Conservation (phyloP, 345 rosid genomes). For the Passiflora organensis region DNA sequence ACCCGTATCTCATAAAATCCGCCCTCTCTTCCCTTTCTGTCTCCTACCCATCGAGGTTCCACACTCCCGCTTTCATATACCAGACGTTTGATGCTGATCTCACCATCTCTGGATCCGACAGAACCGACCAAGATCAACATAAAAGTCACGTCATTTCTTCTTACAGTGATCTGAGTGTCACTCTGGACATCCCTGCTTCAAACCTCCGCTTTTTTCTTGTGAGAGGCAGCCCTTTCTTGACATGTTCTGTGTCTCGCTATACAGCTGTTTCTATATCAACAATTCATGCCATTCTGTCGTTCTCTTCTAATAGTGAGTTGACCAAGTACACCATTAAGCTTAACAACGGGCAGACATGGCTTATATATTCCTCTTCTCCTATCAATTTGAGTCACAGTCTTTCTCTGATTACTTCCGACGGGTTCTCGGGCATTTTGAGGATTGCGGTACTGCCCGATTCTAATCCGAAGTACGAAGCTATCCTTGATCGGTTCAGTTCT, state of each 20-base stretch:
- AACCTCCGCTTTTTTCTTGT: constrained; percentile 72
- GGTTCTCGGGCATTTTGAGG: constrained; percentile 62
- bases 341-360: constrained; percentile 84
- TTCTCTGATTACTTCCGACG: constrained; percentile 43
- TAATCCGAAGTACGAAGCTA: constrained; percentile 36
- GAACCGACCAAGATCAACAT: constrained; percentile 24
- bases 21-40: constrained; percentile 56
- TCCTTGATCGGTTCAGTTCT: constrained; percentile 74
- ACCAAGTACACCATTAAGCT: constrained; percentile 63
- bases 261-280: constrained; percentile 58
- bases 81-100: constrained; percentile 63
- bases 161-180: constrained; percentile 65
- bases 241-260: constrained; percentile 45
- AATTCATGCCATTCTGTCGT: constrained; percentile 63
- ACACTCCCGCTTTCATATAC: constrained; percentile 55
- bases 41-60: constrained; percentile 64
- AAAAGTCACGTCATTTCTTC: constrained; percentile 59
- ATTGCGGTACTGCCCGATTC: constrained; percentile 50
- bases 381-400: constrained; percentile 37
- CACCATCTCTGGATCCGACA: constrained; percentile 46
- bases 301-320: constrained; percentile 34
- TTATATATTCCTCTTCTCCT: constrained; percentile 67
- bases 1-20: constrained; percentile 81
- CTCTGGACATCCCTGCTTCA: constrained; percentile 68
- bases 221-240: constrained; percentile 81